Percentiles rank a stretch among this genome's conserved stretches.
Evolutionary conservation across 371 early-diverging fungal genomes (phyloP).

Genomic region (Mucor piriformis): DNA sequence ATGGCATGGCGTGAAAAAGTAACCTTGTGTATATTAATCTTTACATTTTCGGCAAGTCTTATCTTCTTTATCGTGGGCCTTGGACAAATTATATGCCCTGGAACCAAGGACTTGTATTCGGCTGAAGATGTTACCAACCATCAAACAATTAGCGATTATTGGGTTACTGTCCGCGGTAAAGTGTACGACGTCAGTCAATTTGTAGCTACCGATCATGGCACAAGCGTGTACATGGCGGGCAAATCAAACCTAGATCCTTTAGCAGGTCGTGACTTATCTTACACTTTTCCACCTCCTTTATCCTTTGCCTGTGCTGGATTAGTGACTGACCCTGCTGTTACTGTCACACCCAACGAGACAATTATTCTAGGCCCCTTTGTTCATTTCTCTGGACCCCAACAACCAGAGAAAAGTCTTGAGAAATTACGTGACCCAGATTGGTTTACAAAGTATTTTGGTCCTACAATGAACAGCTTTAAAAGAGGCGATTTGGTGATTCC

Average conservation of each 20-base stretch:
- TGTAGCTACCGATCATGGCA: constrained; percentile 62
- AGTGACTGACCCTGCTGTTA: constrained; percentile 38
- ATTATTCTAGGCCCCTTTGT: constrained; percentile 42
- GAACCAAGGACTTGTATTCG: constrained; percentile 49
- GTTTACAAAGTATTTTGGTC: constrained; percentile 38
- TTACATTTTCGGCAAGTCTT: constrained; percentile 51
- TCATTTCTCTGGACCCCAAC: constrained; percentile 36
- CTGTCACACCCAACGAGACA: constrained; percentile 46
- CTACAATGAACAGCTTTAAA: constrained; percentile 46
- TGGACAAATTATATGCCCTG: constrained; percentile 59
- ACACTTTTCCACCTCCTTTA: constrained; percentile 60
- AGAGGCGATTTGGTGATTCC: constrained; percentile 34
- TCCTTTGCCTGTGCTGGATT: constrained; percentile 58
- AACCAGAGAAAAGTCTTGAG: constrained; percentile 26
- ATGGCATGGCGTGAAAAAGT: constrained; percentile 96
- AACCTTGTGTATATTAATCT: constrained; percentile 76
- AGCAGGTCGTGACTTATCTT: constrained; percentile 62
- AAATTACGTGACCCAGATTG: constrained; percentile 48
- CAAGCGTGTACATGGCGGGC: constrained; percentile 41
- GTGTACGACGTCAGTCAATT: constrained; percentile 80
- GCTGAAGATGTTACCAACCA: constrained; percentile 52
- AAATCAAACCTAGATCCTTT: constrained; percentile 52
- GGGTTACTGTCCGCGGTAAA: constrained; percentile 69
- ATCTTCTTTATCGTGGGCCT: constrained; percentile 66
- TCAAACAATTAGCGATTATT: constrained; percentile 53